Percentiles rank a stretch among this genome's conserved stretches.
These are phyloP conservation scores for Ogataea degrootiae DNA, from an alignment of 805 yeast species.

Conservation along the genomic window DNA sequence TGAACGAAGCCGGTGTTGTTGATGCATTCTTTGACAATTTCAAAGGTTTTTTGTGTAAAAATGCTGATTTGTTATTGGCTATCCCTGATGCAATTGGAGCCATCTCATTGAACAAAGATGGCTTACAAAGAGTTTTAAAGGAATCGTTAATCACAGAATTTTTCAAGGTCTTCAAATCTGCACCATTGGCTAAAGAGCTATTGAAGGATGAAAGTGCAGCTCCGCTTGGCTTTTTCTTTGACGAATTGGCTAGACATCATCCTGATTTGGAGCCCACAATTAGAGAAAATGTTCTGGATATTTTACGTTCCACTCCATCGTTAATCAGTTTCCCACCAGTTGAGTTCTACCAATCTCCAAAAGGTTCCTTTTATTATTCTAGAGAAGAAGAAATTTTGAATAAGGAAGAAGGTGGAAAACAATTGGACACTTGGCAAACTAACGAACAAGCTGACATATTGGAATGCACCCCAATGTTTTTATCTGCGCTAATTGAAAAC, in stretches of 20 bases:
- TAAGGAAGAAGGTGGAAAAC: constrained; percentile 36
- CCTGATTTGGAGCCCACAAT: constrained; percentile 64
- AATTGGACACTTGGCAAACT: constrained; percentile 50
- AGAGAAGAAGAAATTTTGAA: constrained; percentile 38
- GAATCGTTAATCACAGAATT: constrained; percentile 34
- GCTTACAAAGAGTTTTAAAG: constrained; percentile 51
- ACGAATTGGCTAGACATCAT: constrained; percentile 79
- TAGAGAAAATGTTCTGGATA: constrained; percentile 38
- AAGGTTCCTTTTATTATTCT: constrained; percentile 36
- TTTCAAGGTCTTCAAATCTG: constrained; percentile 47
- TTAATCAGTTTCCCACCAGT: constrained; percentile 36
- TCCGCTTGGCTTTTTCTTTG: constrained; percentile 63
- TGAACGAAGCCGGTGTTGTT: constrained; percentile 73
- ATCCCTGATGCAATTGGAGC: constrained; percentile 81
- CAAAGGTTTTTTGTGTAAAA: constrained; percentile 48
- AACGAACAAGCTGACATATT: constrained; percentile 41
- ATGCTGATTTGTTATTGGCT: constrained; percentile 52
- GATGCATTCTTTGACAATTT: constrained; percentile 59
- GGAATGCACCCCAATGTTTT: constrained; percentile 47
- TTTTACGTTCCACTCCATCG: constrained; percentile 43
- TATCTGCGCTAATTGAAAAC: constrained; percentile 49
- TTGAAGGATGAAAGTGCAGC: constrained; percentile 48
- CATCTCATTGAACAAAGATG: constrained; percentile 69
- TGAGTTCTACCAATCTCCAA: constrained; percentile 38
- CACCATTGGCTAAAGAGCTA: constrained; percentile 48